Conservation (phyloP, 176 grass and related monocot species). For the Olyra latifolia region DNA sequence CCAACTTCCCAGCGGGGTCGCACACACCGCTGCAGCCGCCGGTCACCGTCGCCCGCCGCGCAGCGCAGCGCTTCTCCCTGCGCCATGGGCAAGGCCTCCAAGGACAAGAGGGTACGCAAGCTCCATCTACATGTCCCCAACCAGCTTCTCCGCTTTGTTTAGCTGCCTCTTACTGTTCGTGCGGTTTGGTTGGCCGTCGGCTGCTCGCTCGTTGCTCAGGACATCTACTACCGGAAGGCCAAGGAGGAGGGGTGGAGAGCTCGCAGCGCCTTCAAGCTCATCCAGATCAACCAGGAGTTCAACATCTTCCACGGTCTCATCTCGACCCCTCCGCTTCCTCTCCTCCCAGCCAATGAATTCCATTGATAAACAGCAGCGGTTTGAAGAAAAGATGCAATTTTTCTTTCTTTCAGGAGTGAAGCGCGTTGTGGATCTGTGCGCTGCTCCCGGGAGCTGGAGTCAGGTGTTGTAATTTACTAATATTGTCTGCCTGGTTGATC, state of each 20-base stretch:
- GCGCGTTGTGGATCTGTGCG: constrained; percentile 82
- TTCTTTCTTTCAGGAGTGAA: constrained; percentile 61
- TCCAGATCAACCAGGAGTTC: constrained; percentile 92
- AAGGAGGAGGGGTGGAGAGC: constrained; percentile 91
- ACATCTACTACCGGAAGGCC: constrained; percentile 86
- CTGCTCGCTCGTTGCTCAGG: constrained; percentile 38
- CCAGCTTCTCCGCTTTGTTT: neutral
- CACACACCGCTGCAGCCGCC: neutral
- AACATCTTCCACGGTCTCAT: constrained; percentile 60
- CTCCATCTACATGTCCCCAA: neutral
- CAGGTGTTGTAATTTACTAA: constrained; percentile 51
- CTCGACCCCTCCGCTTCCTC: neutral
- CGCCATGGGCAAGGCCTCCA: constrained; percentile 68
- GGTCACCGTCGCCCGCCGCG: neutral
- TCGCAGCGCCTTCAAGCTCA: constrained; percentile 90
- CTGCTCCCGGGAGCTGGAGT: constrained; percentile 95
- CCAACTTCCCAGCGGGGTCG: neutral
- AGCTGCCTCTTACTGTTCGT: neutral
- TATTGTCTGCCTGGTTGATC: neutral
- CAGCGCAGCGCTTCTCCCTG: too few species aligned
- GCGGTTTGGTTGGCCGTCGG: neutral
- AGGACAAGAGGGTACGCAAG: constrained; percentile 66
- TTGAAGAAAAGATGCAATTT: neutral
- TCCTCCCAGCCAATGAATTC: neutral
- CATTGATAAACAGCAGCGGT: neutral